Conservation (phyloP, 805 yeast species). For the Teunomyces kruisii region DNA sequence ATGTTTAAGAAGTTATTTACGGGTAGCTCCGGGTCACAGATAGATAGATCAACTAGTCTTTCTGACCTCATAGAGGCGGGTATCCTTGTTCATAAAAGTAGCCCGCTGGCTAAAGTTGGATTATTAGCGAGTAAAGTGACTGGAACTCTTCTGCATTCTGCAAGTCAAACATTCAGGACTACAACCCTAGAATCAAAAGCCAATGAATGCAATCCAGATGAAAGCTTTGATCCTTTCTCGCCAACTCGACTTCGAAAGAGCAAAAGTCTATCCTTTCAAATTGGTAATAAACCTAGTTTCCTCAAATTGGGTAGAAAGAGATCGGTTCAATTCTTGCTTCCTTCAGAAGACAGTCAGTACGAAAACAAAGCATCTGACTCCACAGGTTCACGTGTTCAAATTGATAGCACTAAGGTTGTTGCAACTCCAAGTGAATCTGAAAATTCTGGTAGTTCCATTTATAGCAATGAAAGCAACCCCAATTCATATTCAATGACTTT, state of each 20-base stretch:
- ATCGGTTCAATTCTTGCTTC: conserved; percentile 7
- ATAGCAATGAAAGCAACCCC: background rate
- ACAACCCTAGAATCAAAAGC: background rate
- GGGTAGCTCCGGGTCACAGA: background rate
- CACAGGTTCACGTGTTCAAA: too few relatives aligned
- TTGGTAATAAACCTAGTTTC: conserved; percentile 1
- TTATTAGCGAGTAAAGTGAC: background rate
- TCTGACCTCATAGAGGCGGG: background rate
- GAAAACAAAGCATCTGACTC: background rate
- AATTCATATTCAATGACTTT: background rate
- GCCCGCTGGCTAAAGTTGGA: background rate
- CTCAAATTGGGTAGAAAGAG: background rate
- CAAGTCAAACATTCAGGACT: background rate
- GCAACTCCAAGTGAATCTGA: background rate
- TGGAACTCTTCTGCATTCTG: background rate
- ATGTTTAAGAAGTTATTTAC: conserved; percentile 1
- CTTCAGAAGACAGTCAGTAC: background rate
- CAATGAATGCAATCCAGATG: conserved; percentile 6
- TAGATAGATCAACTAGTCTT: background rate
- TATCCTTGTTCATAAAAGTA: background rate
- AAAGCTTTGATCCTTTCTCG: conserved; percentile 13
- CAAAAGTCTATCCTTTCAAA: conserved; percentile 8
- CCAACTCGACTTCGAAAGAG: conserved; percentile 9
- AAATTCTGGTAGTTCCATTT: background rate
- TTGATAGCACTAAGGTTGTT: too few relatives aligned